Evolutionary conservation across 2,329 filamentous ascomycete species (phyloP), one percentile per base, ranked within the genome.

Genomic region (Acephala macrosclerotiorum): DNA sequence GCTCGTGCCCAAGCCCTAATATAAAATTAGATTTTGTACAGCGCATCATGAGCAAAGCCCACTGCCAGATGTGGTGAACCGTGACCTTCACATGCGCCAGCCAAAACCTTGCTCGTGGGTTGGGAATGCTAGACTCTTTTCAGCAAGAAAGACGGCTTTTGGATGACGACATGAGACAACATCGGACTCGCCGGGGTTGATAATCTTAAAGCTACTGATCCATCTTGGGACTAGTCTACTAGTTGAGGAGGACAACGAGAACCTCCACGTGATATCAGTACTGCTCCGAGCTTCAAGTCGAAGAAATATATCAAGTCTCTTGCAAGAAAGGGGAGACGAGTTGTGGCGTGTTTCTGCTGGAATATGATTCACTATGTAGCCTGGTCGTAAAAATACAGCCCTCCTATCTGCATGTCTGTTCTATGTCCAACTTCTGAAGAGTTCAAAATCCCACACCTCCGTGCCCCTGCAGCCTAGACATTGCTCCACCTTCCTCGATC

Each of bases 1-100:
- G 26, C 51, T 56, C 51, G 53, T 57, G 29, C 59, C 35, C 60
- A 20, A 60, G 58, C 45, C 40, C 60, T 59, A 60, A 65, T 53
- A 66, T 70, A 62, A 72, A 71, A 73, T 73, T 73, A 66, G 55
- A 68, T 61, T 65, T 63, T 71, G 72, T 68, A 73, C 72, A 74
- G 70, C 73, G 62, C 73, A 74, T 72, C 70, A 47, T 74, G 70
- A 71, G 66, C 59, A n/a, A 35, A 42, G 18, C 25, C 18, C 42
- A 18, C 7, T 29, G 22, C 25, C 26, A 42, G 49, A 53, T 53
- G 22, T 26, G 49, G 38, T 42, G 38, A 7, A n/a, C 38, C 20
- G 45, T 49, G 45, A 49, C 45, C 45, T 49, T 49, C 45, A 49
- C 45, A 49, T 49, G 45, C 14, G n/a, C 29, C 9, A 9, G 38